These are phyloP conservation scores for Globisporangium ultimum DNA, from an alignment of 352 stramenopile species.

Conservation along the genomic window DNA sequence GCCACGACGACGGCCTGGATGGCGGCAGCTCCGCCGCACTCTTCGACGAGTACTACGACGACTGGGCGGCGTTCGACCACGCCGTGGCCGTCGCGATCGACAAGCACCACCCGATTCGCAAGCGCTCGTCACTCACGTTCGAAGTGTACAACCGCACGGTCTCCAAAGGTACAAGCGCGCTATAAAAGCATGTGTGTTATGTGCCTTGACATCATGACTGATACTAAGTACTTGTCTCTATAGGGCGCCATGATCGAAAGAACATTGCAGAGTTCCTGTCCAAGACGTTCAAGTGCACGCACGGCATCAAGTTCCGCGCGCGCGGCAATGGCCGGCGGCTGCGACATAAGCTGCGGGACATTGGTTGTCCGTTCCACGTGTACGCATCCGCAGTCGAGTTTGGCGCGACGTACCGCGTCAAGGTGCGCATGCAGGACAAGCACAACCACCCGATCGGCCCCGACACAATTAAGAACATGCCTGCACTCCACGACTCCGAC, in stretches of 20 bases:
- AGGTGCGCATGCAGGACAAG: conserved; percentile 65
- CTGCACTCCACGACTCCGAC: conserved; percentile 47
- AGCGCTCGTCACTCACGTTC: conserved; percentile 80
- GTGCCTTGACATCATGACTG: too few relatives aligned
- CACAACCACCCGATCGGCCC: conserved; percentile 78
- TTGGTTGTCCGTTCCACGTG: conserved; percentile 76
- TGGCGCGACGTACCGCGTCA: conserved; percentile 60
- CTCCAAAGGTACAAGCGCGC: conserved; percentile 40
- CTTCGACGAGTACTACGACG: conserved; percentile 73
- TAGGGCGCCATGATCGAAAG: conserved; percentile 66
- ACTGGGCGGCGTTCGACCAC: conserved; percentile 67
- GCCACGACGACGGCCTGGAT: not conserved
- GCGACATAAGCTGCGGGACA: conserved; percentile 67
- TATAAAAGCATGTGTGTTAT: conserved; percentile 1
- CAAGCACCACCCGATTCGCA: conserved; percentile 72
- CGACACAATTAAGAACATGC: conserved; percentile 57
- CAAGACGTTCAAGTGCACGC: conserved; percentile 85
- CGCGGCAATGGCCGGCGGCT: conserved; percentile 63
- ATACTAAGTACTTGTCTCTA: not conserved
- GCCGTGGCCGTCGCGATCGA: conserved; percentile 58
- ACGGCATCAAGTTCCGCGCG: conserved; percentile 81
- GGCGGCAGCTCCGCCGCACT: conserved; percentile 23
- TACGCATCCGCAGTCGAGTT: conserved; percentile 72
- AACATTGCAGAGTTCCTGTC: conserved; percentile 71
- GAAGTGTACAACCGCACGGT: conserved; percentile 86